Evolutionary conservation across 2,329 filamentous ascomycete species (phyloP), one percentile per base, ranked within the genome.

Genomic region (Pseudohalonectria lignicola): DNA sequence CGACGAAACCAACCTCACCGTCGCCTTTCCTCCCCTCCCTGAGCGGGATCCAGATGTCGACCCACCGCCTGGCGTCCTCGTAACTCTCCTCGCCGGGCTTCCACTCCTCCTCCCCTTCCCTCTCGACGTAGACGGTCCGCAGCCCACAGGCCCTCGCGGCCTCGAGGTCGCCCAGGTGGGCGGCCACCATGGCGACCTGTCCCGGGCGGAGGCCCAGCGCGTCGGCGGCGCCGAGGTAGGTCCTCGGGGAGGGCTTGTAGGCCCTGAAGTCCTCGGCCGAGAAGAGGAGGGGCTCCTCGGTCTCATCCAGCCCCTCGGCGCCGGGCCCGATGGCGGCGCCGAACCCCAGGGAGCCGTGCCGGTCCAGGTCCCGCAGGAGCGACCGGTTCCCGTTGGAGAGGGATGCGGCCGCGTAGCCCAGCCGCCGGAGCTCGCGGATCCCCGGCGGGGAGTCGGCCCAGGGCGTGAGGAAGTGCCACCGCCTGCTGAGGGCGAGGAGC

Each of bases 181-280:
- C 78, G 13, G 86, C 85, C 16, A 92, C 82, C 74, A 92, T 76
- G 16, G 76, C 81, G 41, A 85, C 80, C 50, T 87, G 67, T 3
- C 54, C 53, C 0, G 78, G 71, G 43, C 69, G 48, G 31, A 78
- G 43, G 0, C 69, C 73, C 37, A 88, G 57, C 45, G 62, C 65
- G 40, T 64, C 56, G 2, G 67, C 81, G 0, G 80, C 83, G 4
- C 84, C 83, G 1, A 71, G 64, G 51, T 92, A 92, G 2, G 80
- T 77, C 37, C 56, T 63, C 7, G 74, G 71, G 43, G 74, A 68
- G 1, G 84, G 84, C 63, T 92, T 92, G 56, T 90, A 92, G 1
- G 74, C 76, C 32, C 66, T 62, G 52, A 88, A 90, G 45, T 79
- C 70, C 56, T 83, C 82, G 0, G 77, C 74, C 8, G 76, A 83